Base-by-base conservation (phyloP, 2,329 filamentous ascomycete species). In the Aspergillus pseudoterreus region DNA sequence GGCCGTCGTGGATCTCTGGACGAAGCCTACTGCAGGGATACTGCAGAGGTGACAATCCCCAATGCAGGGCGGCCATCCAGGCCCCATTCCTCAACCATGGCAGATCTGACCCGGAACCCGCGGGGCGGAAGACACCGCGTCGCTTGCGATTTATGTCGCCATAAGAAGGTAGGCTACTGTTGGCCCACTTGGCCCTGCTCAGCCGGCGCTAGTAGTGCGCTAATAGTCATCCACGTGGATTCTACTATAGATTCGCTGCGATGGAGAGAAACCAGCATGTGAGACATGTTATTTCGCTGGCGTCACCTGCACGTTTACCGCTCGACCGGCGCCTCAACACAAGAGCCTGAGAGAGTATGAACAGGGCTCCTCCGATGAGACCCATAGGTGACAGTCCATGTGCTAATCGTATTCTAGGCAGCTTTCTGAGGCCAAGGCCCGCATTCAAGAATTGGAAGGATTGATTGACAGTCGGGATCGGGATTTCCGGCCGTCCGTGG, bases 221-320 rank as follows among this genome's bases (percentile, higher is more conserved):
- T 19, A 17, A 19, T 15, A 17, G 15, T 21, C 24, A 35, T 45
- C 22, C 21, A 11, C 14, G 27, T 14, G 14, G 2, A 5, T 4
- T 12, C 19, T 19, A 19, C 17, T 19, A 19, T 35, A 65, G 63
- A 63, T 65, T 21, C 62, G 62, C 39, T 65, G 63, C 38, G 60
- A 65, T 47, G 52, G 56, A 41, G 57, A 47, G 6, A 56, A 59
- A 19, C 63, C 63, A 10, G 59, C 62, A 14, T 65, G 63, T 22
- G 63, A 65, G 24, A 64, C 54, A 15, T 65, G 63, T 38, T 52
- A 51, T 42, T 43, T 62, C 27, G 62, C 59, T 8, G 54, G 54
- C 0, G 39, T 61, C 0, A 45, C 54, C 9, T 65, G 63, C 50
- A 52, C 51, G 6, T 65, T 65, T 21, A 60, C 58, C 6, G 52